Evolutionary conservation across 192 early-diverging fungal genomes (phyloP), one percentile per base, ranked within the genome.

Genomic region (Linderina pennispora): DNA sequence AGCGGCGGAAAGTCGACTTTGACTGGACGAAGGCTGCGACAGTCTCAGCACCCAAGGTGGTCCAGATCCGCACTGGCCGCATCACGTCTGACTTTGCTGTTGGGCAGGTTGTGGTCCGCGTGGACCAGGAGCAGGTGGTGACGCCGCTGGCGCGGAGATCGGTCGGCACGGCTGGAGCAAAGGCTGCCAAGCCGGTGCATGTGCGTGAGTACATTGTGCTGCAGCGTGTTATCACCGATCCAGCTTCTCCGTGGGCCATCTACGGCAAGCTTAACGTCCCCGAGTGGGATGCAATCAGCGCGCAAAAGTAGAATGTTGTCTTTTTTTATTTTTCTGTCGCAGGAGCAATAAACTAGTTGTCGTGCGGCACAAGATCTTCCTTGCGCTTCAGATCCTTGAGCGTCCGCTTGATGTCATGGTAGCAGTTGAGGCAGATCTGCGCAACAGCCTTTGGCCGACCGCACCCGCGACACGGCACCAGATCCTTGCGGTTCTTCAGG

Each of bases 361-460:
- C 11, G 5, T 31, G 5, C 28, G 6, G 5, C 6, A 11, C 11
- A 5, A 16, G 37, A 55, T 10, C 53, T 52, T 68, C 58, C 6
- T 49, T 36, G 26, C 45, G 39, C 49, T 55, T 56, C 54, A 62
- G 40, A 13, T 32, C 50, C 48, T 62, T 62, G 22, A 69, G 59
- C 54, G 55, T 69, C 45, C 35, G 44, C 39, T 79, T 84, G 43
- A 87, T 79, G 39, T 84, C 79, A 35, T 55, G 52, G 58, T 86
- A 89, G 66, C 87, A 89, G 61, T 83, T 66, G 24, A 45, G 43
- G 69, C 92, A 95, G 19, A 89, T 68, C 50, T 92, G 89, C 31
- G 90, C 86, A 48, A 78, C 48, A 14, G 90, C 63, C 48, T 86
- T 84, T 18, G 78, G 65, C 19, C 75, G 62, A 4, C 88, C 88